phyloP scores from a whole-genome alignment of 257 asterid genomes.

The Penstemon barbatus region DNA sequence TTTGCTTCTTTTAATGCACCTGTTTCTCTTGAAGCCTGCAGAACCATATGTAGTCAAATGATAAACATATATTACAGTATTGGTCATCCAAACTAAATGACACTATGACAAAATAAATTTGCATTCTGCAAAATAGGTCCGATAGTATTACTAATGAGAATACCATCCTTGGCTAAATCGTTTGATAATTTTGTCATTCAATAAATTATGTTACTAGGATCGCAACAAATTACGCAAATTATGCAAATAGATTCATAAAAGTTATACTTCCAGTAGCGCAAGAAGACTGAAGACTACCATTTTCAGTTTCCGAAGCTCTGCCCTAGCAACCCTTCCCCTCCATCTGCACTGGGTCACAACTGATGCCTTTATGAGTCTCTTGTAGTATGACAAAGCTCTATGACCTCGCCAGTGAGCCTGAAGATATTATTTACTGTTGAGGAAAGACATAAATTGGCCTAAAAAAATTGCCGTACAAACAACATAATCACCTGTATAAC shows the following conservation, averaged over 20 bases:
- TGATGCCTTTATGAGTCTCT: conserved; percentile 68
- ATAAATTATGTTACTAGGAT: not conserved
- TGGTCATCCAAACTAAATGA: not conserved
- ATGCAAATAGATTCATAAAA: not conserved
- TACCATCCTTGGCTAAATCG: conserved; percentile 19
- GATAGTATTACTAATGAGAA: not conserved
- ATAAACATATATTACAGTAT: not conserved
- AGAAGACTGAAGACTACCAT: conserved; percentile 49
- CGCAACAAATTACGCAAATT: not conserved
- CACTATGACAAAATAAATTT: not conserved
- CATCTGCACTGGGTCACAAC: conserved; percentile 80
- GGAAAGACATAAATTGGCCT: conserved; percentile 13
- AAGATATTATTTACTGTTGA: conserved; percentile 34
- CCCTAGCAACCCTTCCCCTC: conserved; percentile 79
- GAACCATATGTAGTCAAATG: not conserved
- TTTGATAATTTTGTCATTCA: conserved; percentile 15
- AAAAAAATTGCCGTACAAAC: conserved; percentile 22
- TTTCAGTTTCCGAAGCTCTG: conserved; percentile 82
- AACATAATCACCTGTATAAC: conserved; percentile 60
- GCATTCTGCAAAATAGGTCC: not conserved
- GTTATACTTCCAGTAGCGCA: not conserved
- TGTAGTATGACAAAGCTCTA: conserved; percentile 65
- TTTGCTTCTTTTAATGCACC: conserved; percentile 97
- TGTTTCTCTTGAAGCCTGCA: conserved; percentile 95
- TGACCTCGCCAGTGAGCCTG: conserved; percentile 90